Conservation (phyloP, 495 filamentous ascomycete species). For the Hyaloscypha variabilis region DNA sequence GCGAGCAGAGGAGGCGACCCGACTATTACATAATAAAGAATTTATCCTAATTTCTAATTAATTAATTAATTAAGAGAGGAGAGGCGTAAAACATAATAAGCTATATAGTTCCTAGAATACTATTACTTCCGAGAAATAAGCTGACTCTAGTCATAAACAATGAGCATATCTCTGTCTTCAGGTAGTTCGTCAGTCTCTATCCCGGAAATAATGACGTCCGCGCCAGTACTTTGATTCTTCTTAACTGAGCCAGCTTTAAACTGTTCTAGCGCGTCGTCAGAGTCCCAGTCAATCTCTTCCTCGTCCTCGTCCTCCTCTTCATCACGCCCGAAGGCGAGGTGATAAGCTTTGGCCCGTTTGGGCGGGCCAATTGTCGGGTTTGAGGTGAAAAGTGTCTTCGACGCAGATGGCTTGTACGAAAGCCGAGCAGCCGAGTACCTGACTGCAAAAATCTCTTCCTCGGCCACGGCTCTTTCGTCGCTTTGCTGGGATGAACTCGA, state of each 20-base stretch:
- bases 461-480: background rate
- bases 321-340: conserved; percentile 9
- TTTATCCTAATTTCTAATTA: no score
- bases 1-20: no score
- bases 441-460: conserved; percentile 14
- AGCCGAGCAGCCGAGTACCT: background rate
- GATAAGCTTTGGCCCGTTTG: conserved; percentile 10
- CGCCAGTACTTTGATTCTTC: conserved; percentile 12
- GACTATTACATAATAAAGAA: no score
- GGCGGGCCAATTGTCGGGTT: conserved; percentile 5
- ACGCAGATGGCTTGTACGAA: background rate
- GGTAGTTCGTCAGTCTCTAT: conserved; percentile 11
- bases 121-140: no score
- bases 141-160: conserved; percentile 1
- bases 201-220: conserved; percentile 9
- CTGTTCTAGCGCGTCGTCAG: conserved; percentile 9
- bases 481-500: background rate
- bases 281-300: background rate
- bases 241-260: conserved; percentile 12
- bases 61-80: no score
- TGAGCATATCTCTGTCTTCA: conserved; percentile 4
- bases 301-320: conserved; percentile 8
- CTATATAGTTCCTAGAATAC: no score
- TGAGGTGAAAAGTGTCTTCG: background rate
- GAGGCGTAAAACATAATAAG: no score